Evolutionary conservation across 2,329 filamentous ascomycete species (phyloP), one percentile per base, ranked within the genome.

Genomic region (Paracorniculantispora psalliotae): DNA sequence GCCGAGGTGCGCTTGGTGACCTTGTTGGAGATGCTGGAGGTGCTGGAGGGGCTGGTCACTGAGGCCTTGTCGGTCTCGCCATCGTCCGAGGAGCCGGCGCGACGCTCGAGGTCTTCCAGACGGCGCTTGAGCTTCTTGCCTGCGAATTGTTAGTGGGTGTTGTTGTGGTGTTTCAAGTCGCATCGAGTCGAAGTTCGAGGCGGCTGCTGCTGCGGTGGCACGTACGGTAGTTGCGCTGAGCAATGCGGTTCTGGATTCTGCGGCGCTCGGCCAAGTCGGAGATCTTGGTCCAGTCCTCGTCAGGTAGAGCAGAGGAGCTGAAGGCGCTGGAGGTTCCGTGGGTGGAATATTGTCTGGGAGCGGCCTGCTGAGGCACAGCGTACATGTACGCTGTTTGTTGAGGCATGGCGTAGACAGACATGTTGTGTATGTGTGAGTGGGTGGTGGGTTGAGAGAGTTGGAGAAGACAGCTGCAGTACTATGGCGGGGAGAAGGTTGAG

Each of bases 221-320:
- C 87, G 72, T 81, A 96, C 92, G 92, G 79, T 97, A 97, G 80
- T 96, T 96, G 69, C 92, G 88, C 78, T 97, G 93, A 66, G 93
- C 93, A 81, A 97, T 97, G 67, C 93, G 87, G 79, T 97, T 97
- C 77, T 97, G 92, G 78, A 97, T 96, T 71, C 92, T 85, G 69
- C 92, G 83, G 70, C 94, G 87, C 78, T 97, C 93, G 54, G 92
- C 93, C 61, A 97, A 87, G 75, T 97, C 93, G 60, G 93, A 96
- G 73, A 97, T 96, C 85, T 97, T 96, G 71, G 93, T 97, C 93
- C 93, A 97, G 79, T 97, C 93, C 78, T 97, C 93, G 71, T 97
- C 92, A 58, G 93, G 90, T 73, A 96, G 96, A 67, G 92, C 93
- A 64, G 91, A 96, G 68, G 89, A 89, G 77, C 91, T 96, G 80